Conservation (phyloP, 305 asterid species). For the Solanum hybrid region DNA sequence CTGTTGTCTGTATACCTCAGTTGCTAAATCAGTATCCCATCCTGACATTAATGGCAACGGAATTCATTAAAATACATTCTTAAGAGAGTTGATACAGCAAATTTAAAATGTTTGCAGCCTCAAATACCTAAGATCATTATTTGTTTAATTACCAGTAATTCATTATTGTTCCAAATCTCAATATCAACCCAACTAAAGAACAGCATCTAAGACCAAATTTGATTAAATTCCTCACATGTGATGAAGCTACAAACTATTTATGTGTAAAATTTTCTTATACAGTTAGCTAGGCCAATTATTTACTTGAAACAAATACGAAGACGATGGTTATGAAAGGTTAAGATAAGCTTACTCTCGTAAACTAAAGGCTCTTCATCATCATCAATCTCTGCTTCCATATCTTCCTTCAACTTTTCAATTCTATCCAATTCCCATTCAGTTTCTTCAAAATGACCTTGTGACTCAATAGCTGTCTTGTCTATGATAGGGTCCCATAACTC, state of each 20-base stretch:
- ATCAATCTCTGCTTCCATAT: constrained; percentile 97
- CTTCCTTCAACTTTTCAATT: constrained; percentile 95
- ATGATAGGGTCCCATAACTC: constrained; percentile 96
- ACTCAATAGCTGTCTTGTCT: constrained; percentile 58
- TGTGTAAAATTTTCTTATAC: not conserved
- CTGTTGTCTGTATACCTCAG: constrained; percentile 88
- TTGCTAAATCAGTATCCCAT: constrained; percentile 98
- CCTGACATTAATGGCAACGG: constrained; percentile 35
- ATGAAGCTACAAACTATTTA: not conserved
- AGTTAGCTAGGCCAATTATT: not conserved
- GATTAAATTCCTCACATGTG: not conserved
- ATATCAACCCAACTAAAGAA: not conserved
- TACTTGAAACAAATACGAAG: not conserved
- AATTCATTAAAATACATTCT: constrained; percentile 1
- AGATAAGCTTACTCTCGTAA: constrained; percentile 70
- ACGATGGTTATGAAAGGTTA: constrained; percentile 3
- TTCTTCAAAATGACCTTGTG: constrained; percentile 62
- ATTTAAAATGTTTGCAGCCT: not conserved
- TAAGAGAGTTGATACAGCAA: not conserved
- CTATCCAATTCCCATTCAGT: constrained; percentile 96
- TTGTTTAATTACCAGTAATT: not conserved
- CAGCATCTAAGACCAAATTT: not conserved
- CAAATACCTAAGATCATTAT: not conserved
- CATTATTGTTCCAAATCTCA: not conserved
- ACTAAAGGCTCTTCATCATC: constrained; percentile 97